Evolutionary conservation across 1,139 yeast species (phyloP), one percentile per base, ranked within the genome.

Genomic region (Candida sanyaensis): DNA sequence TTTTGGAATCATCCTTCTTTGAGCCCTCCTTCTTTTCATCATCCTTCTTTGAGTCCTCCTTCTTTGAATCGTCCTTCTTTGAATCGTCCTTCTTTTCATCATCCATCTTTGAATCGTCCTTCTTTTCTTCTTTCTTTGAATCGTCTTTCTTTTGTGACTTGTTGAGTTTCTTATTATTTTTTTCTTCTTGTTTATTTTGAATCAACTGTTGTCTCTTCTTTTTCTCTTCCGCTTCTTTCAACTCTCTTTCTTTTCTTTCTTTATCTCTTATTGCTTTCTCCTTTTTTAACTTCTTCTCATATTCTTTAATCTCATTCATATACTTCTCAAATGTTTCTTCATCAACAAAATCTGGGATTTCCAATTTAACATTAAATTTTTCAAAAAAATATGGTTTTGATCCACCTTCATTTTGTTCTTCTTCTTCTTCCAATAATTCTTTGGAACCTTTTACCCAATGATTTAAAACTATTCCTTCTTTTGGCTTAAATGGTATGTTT

Each of bases 401-500:
- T 29, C 68, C 66, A 26, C 73, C 69, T 36, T 66, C 66, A 8
- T 41, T 34, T 23, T 41, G 41, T 37, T 44, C 47, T 33, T 30
- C 43, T 48, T 70, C 47, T 33, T 30, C 43, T 48, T 70, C 74
- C 42, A 75, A 64, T 6, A 76, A 60, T 46, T 80, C 86, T 49
- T 74, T 77, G 2, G 86, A 76, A 0, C 96, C 96, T 53, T 89
- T 84, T 5, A 85, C 92, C 99, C 99, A 95, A 66, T 93, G 99
- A 48, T 74, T 71, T 41, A 92, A 72, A n/a, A 53, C 52, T 4
- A 66, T 54, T 44, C 84, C 71, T 82, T 78, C 6, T 73, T 71
- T 49, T 6, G 78, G 74, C 6, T 57, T 73, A 62, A 93, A 93
- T 6, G 77, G 71, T 38, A 80, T 77, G 64, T 81, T 73, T 0